Base-by-base conservation (phyloP, 2,329 filamentous ascomycete species). In the Colletotrichum graminicola region DNA sequence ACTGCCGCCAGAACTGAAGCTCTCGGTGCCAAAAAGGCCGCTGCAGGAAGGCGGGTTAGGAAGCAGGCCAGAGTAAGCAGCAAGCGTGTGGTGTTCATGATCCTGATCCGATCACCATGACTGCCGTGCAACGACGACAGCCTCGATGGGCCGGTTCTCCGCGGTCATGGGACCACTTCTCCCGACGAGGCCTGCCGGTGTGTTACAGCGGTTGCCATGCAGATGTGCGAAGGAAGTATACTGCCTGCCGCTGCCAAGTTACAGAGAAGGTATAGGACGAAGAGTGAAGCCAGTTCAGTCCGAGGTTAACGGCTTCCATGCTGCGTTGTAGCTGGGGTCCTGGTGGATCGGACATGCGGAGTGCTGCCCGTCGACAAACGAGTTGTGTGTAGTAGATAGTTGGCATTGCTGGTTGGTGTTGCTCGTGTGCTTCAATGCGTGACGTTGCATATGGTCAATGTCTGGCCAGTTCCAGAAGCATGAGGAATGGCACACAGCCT, bases 401-500 rank as follows among this genome's bases (percentile, higher is more conserved):
- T 23, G 29, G 34, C 29, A 36, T 36, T 26, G 57, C 11, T 36
- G 36, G 21, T 21, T 29, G 14, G 36, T 29, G 23, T 54, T 54
- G 32, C 34, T 62, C 29, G 39, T 57, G 39, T 61, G 32, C 47
- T 70, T 66, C 55, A 23, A 66, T 56, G 49, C 56, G 55, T 10
- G 62, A 32, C 29, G 55, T n/a, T 60, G 65, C 52, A 47, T 62
- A 64, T 65, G 49, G 16, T 63, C 18, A 52, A 59, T 32, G 51
- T 60, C 60, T 69, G 60, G 69, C 59, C 66, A 64, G 23, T 69
- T 72, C 59, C 69, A 71, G 65, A 71, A 68, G 36, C 45, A 34
- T 43, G 29, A 54, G 43, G 49, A 34, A 57, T 39, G 36, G 23
- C 45, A 60, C 41, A 54, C 54, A 43, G 26, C 64, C 68, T 62